These are phyloP conservation scores for Aspergillus heteromorphus DNA, from an alignment of 495 filamentous ascomycete species.

Conservation along the genomic window DNA sequence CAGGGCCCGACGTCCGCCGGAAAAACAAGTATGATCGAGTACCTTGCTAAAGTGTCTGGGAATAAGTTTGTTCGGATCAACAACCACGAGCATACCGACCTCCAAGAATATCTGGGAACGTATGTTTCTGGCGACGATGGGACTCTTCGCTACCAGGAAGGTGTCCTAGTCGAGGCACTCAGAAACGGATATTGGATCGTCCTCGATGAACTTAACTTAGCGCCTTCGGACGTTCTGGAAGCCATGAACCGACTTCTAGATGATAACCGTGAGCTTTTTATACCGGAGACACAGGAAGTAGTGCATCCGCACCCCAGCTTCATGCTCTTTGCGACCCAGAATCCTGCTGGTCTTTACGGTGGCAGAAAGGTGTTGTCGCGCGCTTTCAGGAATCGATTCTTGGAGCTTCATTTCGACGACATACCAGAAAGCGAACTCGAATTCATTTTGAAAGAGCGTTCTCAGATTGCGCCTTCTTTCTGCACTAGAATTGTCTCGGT, in stretches of 20 bases:
- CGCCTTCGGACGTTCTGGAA: conserved; percentile 93
- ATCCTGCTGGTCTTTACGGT: conserved; percentile 92
- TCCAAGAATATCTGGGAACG: conserved; percentile 95
- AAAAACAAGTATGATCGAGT: conserved; percentile 99
- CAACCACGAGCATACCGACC: conserved; percentile 97
- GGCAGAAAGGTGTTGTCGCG: conserved; percentile 88
- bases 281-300: conserved; percentile 93
- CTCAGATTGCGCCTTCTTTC: conserved; percentile 85
- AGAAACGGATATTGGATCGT: conserved; percentile 96
- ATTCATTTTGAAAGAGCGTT: conserved; percentile 81
- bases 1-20: conserved; percentile 96
- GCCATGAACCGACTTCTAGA: conserved; percentile 92
- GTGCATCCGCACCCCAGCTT: conserved; percentile 90
- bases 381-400: conserved; percentile 93
- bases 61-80: conserved; percentile 98
- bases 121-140: conserved; percentile 85
- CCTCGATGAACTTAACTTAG: conserved; percentile 93
- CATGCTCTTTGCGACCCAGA: conserved; percentile 99
- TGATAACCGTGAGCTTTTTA: conserved; percentile 95
- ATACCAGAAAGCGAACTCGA: conserved; percentile 96
- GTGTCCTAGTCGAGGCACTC: conserved; percentile 86
- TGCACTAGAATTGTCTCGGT: conserved; percentile 87
- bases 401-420: conserved; percentile 96
- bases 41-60: conserved; percentile 88
- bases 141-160: conserved; percentile 84